Evolutionary conservation across 805 yeast genomes (phyloP).

Genomic region (Naumovozyma castellii): DNA sequence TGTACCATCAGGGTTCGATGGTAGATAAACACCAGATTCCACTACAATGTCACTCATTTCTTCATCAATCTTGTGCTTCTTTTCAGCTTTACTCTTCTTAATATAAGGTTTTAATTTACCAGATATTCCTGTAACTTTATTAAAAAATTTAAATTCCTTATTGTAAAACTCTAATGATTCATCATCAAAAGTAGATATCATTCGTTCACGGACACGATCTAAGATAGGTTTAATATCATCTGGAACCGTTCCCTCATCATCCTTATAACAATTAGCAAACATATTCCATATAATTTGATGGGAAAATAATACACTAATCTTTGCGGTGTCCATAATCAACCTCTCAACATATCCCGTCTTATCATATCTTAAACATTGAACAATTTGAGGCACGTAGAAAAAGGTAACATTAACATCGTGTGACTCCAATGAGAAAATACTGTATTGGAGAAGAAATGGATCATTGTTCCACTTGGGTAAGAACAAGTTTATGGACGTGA

Average conservation of each 20-base stretch:
- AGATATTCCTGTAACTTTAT: constrained; percentile 84
- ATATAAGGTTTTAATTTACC: constrained; percentile 93
- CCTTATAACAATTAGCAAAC: constrained; percentile 84
- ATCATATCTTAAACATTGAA: constrained; percentile 82
- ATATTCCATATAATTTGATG: constrained; percentile 98
- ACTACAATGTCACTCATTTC: constrained; percentile 77
- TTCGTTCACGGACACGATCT: constrained; percentile 58
- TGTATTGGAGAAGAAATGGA: constrained; percentile 68
- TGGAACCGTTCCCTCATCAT: constrained; percentile 74
- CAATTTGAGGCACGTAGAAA: constrained; percentile 97
- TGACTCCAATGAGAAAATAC: constrained; percentile 79
- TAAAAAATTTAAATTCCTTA: constrained; percentile 79
- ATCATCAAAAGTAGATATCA: constrained; percentile 52
- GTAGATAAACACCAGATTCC: constrained; percentile 79
- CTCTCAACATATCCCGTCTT: constrained; percentile 74
- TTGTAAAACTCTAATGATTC: constrained; percentile 62
- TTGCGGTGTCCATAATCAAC: constrained; percentile 85
- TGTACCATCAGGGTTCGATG: constrained; percentile 94
- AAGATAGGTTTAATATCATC: constrained; percentile 76
- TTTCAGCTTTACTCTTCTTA: constrained; percentile 90
- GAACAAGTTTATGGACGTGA: constrained; percentile 76
- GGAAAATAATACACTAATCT: constrained; percentile 81
- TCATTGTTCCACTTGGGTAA: constrained; percentile 61
- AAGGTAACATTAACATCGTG: constrained; percentile 84
- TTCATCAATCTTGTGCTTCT: constrained; percentile 90